Conservation (phyloP, 2,329 filamentous ascomycete species). For the Nemania serpens region DNA sequence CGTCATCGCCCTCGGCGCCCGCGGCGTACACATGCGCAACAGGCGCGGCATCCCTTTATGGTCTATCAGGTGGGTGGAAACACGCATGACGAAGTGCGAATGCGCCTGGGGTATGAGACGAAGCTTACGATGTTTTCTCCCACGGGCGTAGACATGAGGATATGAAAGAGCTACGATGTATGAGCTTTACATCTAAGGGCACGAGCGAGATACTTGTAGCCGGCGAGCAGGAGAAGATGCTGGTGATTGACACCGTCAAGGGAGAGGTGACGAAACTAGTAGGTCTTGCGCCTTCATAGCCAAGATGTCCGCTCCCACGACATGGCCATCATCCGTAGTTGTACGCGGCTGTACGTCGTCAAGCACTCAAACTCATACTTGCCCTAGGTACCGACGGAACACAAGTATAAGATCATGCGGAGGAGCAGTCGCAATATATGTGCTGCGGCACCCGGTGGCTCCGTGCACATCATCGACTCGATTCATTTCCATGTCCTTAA, state of each 20-base stretch:
- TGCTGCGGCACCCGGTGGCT: constrained; percentile 81
- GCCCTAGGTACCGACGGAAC: constrained; percentile 66
- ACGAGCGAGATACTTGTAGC: constrained; percentile 84
- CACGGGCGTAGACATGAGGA: constrained; percentile 61
- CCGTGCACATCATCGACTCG: constrained; percentile 85
- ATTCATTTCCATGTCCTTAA: constrained; percentile 78
- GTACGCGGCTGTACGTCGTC: background rate
- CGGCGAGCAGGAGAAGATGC: constrained; percentile 84
- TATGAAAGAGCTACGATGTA: constrained; percentile 88
- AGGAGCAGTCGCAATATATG: constrained; percentile 82
- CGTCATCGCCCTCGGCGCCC: constrained; percentile 80
- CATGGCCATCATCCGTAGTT: too few relatives aligned
- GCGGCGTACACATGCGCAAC: constrained; percentile 86
- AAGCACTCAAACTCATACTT: background rate
- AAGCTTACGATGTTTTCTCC: constrained; percentile 14
- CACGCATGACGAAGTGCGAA: background rate
- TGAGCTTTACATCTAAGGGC: constrained; percentile 91
- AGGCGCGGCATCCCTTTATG: constrained; percentile 83
- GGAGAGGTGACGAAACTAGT: constrained; percentile 73
- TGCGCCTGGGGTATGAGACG: background rate
- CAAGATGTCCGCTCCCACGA: background rate
- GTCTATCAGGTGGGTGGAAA: constrained; percentile 69
- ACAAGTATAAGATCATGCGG: constrained; percentile 91
- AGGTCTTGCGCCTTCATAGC: constrained; percentile 21
- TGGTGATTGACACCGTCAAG: constrained; percentile 72